Evolutionary conservation across 148 eudicot species (phyloP), one percentile per base, ranked within the genome.

Genomic region (Diospyros kaki): DNA sequence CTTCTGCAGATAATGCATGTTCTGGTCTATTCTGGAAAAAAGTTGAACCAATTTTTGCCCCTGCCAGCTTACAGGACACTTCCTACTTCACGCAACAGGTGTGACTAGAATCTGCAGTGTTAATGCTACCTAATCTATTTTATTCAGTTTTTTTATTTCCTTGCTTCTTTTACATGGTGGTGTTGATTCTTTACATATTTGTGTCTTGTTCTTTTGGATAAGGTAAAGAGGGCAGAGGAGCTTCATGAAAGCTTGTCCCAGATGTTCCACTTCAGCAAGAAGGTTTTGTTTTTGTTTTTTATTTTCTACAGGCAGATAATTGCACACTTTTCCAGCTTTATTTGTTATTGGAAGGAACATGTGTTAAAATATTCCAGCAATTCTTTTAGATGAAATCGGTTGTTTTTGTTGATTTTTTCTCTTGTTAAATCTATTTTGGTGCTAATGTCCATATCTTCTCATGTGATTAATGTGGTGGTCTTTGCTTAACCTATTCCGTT

Each of bases 1-100:
- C 11, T 80, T 73, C 74, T 83, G 79, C 82, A 94, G 98, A 80
- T 83, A 73, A 78, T 84, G 87, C 91, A 11, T 91, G 91, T 80
- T 84, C 94, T 56, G 87, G 88, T 74, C 70, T 82, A 78, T 94
- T 88, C 76, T 94, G 98, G 98, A 90, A 90, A 83, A 94, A 79
- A 76, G 74, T 88, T 76, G 95, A 94, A 73, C 80, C 86, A 38
- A 69, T 88, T 63, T 94, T 94, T 78, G 73, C 84, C 58, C 73
- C 88, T 76, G 61, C 77, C 63, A 83, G 88, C 74, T 70, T 74
- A 9, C 88, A 81, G 72, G 91, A 91, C 67, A 83, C 63, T 73
- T 82, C 86, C 75, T 88, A 77, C 77, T 78, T 91, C 74, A 81
- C 77, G 38, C 83, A 85, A 74, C 95, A 94, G 98, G 98, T 94